A percentile compares a stretch with the other conserved stretches of the same genome.
These are phyloP conservation scores for Fusarium sp. DNA, from an alignment of 2,329 filamentous ascomycete genomes.

Conservation along the genomic window DNA sequence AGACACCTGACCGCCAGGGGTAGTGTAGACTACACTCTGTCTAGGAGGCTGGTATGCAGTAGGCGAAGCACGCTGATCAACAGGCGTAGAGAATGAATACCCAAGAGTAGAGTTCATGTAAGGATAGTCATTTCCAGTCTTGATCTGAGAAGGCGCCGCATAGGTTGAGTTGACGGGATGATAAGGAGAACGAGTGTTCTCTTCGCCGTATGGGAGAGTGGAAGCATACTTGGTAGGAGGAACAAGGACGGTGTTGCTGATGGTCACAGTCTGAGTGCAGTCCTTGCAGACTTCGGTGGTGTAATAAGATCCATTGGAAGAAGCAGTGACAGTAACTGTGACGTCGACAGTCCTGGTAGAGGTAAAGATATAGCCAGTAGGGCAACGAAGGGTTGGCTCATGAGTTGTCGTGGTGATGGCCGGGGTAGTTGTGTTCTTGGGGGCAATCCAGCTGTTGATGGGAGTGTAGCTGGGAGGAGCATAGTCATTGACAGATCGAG, in stretches of 20 bases:
- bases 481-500: conserved; percentile 14
- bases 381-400: conserved; percentile 35
- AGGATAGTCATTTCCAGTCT: conserved; percentile 20
- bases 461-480: conserved; percentile 19
- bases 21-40: conserved; percentile 15
- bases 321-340: conserved; percentile 50
- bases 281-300: conserved; percentile 29
- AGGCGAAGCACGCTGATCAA: conserved; percentile 5
- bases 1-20: conserved; percentile 14
- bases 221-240: conserved; percentile 22
- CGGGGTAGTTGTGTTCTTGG: conserved; percentile 31
- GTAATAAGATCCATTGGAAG: conserved; percentile 37
- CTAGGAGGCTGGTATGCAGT: conserved; percentile 10
- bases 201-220: conserved; percentile 25
- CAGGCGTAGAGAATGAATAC: conserved; percentile 19
- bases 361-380: conserved; percentile 41
- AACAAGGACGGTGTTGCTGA: conserved; percentile 20
- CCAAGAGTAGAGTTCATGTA: conserved; percentile 34
- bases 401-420: conserved; percentile 18
- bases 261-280: conserved; percentile 17
- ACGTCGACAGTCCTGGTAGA: conserved; percentile 51
- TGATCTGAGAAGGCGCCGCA: conserved; percentile 10
- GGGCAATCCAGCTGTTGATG: conserved; percentile 1
- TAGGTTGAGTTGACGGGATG: conserved; percentile 25
- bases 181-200: conserved; percentile 17